phyloP scores from a whole-genome alignment of 148 eudicot genomes.

The Silene uniflora region DNA sequence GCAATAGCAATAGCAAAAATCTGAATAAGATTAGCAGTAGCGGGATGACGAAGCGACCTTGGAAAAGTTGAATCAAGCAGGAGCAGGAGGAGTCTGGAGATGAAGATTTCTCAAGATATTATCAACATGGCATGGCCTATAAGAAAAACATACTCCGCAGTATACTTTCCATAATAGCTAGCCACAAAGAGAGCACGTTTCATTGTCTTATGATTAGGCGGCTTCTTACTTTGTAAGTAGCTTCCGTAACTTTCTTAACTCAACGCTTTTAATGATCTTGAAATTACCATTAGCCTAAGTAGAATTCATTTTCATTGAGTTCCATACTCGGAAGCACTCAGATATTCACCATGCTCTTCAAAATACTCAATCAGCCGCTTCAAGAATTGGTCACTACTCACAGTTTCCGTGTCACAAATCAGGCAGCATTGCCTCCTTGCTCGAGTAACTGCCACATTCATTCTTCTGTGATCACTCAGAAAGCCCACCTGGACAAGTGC shows the following conservation, averaged over 20 bases:
- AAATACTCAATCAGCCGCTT: conserved; percentile 84
- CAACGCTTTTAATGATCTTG: no score
- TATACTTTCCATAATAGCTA: no score
- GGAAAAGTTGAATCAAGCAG: no score
- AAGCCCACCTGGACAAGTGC: conserved; percentile 68
- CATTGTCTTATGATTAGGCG: background rate
- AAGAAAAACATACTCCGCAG: no score
- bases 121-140: no score
- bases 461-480: conserved; percentile 85
- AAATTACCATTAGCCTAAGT: background rate
- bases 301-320: conserved; percentile 38
- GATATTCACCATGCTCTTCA: conserved; percentile 90
- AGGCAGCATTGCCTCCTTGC: conserved; percentile 95
- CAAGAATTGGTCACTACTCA: conserved; percentile 72
- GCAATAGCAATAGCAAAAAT: background rate
- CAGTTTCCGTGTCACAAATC: conserved; percentile 93
- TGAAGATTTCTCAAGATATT: no score
- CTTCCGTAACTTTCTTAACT: background rate
- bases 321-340: conserved; percentile 87
- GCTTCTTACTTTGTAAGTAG: background rate
- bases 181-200: background rate
- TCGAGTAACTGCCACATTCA: conserved; percentile 98
- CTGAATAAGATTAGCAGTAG: no score
- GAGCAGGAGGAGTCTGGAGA: no score
- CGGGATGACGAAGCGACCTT: no score